Base-by-base conservation (phyloP, 2,329 filamentous ascomycete species). In the Calonectria fujianensis region DNA sequence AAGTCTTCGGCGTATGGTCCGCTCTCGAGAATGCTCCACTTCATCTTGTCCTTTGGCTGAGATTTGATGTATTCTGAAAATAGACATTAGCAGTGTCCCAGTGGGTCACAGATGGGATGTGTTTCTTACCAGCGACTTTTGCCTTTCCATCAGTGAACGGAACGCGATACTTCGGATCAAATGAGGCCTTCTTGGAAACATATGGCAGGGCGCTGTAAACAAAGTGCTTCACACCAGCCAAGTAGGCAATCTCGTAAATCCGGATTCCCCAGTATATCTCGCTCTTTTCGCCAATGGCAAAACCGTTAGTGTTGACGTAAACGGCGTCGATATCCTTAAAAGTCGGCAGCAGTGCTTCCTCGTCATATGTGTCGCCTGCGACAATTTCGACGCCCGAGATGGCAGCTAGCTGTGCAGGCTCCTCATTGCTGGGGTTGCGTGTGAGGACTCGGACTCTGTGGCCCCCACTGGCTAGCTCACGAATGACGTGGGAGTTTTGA, bases 251-350 rank as follows among this genome's bases (percentile, higher is more conserved):
- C 35, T 77, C 75, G n/a, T 77, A 77, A 32, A 75, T 75, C 1
- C 75, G 70, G 24, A 75, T 75, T 4, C 75, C 75, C 68, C 74
- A 77, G 51, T 74, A 77, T 5, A 75, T 50, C 20, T 77, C 75
- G 1, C 54, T 68, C 71, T 77, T 77, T 24, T 77, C 74, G 0
- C 75, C 74, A 2, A 77, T 51, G 0, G 75, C 74, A 14, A 77
- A 77, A 1, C 75, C 75, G 45, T 77, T 75, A 10, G 75, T 77
- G 45, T 77, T 77, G n/a, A 75, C 75, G 29, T 52, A 77, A 9
- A 54, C 64, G 2, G 35, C 54, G 35, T 77, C 18, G 1, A 77
- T 63, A 18, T 51, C 75, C 27, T 75, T 24, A 11, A 75, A 75
- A 10, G 68, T 68, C 1, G 52, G 24, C 10, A 61, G 10, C 3